phyloP scores from a whole-genome alignment of 768 basidiomycete genomes.

The Agaricus subrufescens region DNA sequence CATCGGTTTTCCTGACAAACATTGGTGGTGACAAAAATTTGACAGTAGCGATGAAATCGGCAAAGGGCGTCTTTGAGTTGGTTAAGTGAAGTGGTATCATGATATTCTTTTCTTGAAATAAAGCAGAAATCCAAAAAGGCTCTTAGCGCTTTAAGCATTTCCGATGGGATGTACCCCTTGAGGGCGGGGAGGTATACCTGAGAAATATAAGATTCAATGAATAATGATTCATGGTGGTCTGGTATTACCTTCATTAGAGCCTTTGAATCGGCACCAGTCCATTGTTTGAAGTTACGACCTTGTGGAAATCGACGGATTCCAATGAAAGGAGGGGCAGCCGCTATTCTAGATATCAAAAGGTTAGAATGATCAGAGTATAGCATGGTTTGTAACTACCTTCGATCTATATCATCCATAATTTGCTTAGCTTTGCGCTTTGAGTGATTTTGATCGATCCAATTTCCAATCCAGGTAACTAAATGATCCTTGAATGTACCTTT shows the following conservation, averaged over 20 bases:
- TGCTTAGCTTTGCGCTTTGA: conserved; percentile 19
- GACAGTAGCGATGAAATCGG: conserved; percentile 23
- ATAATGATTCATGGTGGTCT: too few species aligned
- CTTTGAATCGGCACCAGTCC: too few species aligned
- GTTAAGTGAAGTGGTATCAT: not conserved
- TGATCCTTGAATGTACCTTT: conserved; percentile 21
- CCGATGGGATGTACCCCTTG: conserved; percentile 11
- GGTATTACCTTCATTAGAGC: too few species aligned
- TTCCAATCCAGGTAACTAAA: conserved; percentile 29
- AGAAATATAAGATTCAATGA: too few species aligned
- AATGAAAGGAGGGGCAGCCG: too few species aligned
- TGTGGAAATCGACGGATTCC: too few species aligned
- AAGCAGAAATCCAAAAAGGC: conserved; percentile 31
- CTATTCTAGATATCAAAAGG: too few species aligned
- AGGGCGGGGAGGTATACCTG: conserved; percentile 19
- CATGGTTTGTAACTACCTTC: too few species aligned
- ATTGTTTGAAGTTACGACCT: too few species aligned
- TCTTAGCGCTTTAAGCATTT: conserved; percentile 15
- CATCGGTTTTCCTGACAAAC: conserved; percentile 12
- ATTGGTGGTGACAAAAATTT: conserved; percentile 20
- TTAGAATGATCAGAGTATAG: too few species aligned
- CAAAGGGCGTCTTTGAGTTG: conserved; percentile 14
- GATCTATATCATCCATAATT: not conserved
- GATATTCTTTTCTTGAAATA: conserved; percentile 16
- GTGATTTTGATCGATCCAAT: not conserved